These are phyloP conservation scores for Massospora cicadina DNA, from an alignment of 371 early-diverging fungal species.

Conservation along the genomic window DNA sequence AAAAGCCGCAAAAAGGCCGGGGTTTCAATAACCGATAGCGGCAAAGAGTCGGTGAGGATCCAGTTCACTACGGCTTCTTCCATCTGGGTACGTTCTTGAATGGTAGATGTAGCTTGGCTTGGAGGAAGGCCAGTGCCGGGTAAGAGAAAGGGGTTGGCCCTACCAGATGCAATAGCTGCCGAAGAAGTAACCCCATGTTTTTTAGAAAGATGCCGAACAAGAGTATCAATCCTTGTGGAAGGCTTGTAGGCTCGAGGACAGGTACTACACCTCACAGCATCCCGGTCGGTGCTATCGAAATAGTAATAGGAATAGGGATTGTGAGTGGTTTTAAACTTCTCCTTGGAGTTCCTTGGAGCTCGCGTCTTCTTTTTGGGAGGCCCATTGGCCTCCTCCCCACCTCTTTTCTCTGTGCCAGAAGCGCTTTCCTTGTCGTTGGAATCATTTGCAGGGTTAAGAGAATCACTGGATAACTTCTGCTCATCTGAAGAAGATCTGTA, in stretches of 20 bases:
- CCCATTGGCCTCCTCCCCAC: background rate
- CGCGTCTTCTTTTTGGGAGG: background rate
- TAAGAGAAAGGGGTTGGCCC: background rate
- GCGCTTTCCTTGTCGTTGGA: too few species aligned
- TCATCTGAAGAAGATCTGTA: too few species aligned
- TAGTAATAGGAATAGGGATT: conserved; percentile 1
- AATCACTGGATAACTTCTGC: too few species aligned
- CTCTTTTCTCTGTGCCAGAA: background rate
- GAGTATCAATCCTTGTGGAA: conserved; percentile 2
- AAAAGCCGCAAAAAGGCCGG: background rate
- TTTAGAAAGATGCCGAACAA: conserved; percentile 4
- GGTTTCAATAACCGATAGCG: background rate
- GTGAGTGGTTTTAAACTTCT: background rate
- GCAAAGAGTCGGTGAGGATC: conserved; percentile 2
- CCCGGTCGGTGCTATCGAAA: background rate
- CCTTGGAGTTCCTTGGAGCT: background rate
- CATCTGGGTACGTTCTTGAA: background rate
- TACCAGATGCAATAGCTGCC: background rate
- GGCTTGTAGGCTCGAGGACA: conserved; percentile 7
- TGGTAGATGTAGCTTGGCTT: background rate
- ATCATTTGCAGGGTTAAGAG: too few species aligned
- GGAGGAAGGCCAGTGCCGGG: background rate
- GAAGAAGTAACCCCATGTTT: conserved; percentile 3
- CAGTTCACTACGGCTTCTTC: conserved; percentile 5
- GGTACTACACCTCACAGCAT: conserved; percentile 1